Conservation (phyloP, 2,329 filamentous ascomycete genomes). For the Cercospora berteroae region DNA sequence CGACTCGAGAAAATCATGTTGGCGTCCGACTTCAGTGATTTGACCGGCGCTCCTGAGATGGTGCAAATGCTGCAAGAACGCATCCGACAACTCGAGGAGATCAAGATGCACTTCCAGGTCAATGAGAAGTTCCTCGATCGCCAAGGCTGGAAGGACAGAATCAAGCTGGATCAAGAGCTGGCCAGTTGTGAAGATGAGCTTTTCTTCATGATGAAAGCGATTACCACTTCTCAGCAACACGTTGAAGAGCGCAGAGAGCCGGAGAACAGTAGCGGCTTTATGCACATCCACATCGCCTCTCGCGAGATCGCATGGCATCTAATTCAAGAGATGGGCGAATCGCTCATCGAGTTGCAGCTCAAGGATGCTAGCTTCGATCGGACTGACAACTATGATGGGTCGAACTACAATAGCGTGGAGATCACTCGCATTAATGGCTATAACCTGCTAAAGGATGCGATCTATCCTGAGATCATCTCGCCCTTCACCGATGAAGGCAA, state of each 20-base stretch:
- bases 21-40: constrained; percentile 95
- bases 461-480: constrained; percentile 94
- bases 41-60: constrained; percentile 89
- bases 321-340: constrained; percentile 73
- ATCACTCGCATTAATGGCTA: constrained; percentile 84
- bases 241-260: constrained; percentile 67
- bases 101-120: constrained; percentile 94
- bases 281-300: constrained; percentile 92
- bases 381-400: constrained; percentile 95
- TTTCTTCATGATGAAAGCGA: constrained; percentile 99
- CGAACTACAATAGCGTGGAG: constrained; percentile 87
- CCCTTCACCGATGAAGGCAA: constrained; percentile 72
- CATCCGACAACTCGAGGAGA: constrained; percentile 89
- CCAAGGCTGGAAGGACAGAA: constrained; percentile 85
- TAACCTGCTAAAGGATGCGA: constrained; percentile 84
- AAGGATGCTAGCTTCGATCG: constrained; percentile 89
- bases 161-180: constrained; percentile 85
- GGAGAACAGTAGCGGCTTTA: constrained; percentile 67
- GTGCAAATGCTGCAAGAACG: constrained; percentile 87
- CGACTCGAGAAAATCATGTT: constrained; percentile 98
- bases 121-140: constrained; percentile 84
- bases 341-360: constrained; percentile 88
- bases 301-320: constrained; percentile 97
- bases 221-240: constrained; percentile 91
- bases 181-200: constrained; percentile 90